phyloP scores from a whole-genome alignment of 768 basidiomycete genomes.

The Saitozyma sp. region DNA sequence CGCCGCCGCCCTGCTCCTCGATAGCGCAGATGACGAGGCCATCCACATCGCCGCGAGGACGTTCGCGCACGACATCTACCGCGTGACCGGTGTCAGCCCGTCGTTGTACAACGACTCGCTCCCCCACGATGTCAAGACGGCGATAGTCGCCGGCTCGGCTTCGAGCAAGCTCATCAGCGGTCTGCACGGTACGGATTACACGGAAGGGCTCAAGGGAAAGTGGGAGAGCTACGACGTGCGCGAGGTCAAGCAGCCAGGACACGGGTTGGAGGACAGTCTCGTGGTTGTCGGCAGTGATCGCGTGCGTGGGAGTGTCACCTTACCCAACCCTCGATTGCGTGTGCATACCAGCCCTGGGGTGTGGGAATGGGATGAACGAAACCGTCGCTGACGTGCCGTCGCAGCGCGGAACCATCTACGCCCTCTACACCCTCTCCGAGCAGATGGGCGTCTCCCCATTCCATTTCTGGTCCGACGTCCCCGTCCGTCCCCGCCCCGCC shows the following conservation, averaged over 20 bases:
- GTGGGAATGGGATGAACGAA: no score
- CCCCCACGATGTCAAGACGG: conserved; percentile 7
- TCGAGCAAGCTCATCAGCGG: conserved; percentile 63
- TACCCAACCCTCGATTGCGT: no score
- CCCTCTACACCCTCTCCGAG: conserved; percentile 67
- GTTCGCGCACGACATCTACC: conserved; percentile 65
- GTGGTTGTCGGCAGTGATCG: conserved; percentile 68
- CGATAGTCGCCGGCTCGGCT: conserved; percentile 68
- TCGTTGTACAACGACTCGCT: conserved; percentile 60
- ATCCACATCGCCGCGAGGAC: conserved; percentile 58
- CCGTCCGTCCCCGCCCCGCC: conserved; percentile 58
- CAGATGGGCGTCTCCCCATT: conserved; percentile 62
- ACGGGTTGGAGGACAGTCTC: conserved; percentile 64
- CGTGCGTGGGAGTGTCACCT: conserved; percentile 9
- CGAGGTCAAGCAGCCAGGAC: conserved; percentile 58
- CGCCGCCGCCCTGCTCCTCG: conserved; percentile 15
- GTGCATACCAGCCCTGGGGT: no score
- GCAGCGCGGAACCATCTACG: conserved; percentile 66
- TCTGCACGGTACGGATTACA: conserved; percentile 56
- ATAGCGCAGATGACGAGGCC: conserved; percentile 26
- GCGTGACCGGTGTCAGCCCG: conserved; percentile 62
- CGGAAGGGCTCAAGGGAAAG: conserved; percentile 59
- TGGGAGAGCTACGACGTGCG: conserved; percentile 66
- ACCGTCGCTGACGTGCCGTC: background rate
- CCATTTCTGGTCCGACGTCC: conserved; percentile 73